phyloP scores from a whole-genome alignment of 352 stramenopile genomes.

The Pythium aquatile region DNA sequence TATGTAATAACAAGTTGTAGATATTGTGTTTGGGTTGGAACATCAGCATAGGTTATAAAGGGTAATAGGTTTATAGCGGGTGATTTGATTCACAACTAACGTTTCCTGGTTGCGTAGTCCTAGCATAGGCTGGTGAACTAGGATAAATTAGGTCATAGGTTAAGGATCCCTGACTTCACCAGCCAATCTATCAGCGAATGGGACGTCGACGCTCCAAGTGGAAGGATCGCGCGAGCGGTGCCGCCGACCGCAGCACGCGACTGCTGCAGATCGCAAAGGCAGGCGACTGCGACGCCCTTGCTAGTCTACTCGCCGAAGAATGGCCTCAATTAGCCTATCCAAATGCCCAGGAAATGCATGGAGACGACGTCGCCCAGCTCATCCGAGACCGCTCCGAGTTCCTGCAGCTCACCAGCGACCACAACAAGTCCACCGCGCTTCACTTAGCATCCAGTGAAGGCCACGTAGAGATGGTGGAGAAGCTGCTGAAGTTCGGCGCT shows the following conservation, averaged over 20 bases:
- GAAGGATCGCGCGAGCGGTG: constrained; percentile 42
- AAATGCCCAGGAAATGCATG: not conserved
- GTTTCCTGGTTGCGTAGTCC: too few relatives aligned
- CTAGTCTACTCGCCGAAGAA: constrained; percentile 29
- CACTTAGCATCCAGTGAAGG: constrained; percentile 66
- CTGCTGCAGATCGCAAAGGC: constrained; percentile 55
- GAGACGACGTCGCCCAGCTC: not conserved
- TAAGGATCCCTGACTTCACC: too few relatives aligned
- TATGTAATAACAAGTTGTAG: too few relatives aligned
- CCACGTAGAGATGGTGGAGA: constrained; percentile 39
- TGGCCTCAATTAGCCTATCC: constrained; percentile 4
- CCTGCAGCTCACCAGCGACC: constrained; percentile 65
- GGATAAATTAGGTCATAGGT: too few relatives aligned
- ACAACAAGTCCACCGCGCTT: constrained; percentile 60
- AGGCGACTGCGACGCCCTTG: constrained; percentile 36
- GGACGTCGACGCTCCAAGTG: constrained; percentile 67
- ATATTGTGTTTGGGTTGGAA: too few relatives aligned
- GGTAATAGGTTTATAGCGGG: too few relatives aligned
- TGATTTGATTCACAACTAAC: too few relatives aligned
- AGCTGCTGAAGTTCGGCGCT: constrained; percentile 45
- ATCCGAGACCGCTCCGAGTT: constrained; percentile 34
- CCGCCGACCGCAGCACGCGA: constrained; percentile 31
- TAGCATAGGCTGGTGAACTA: too few relatives aligned
- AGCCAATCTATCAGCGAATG: constrained; percentile 35
- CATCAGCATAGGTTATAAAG: too few relatives aligned